A percentile compares a stretch with the other conserved stretches of the same genome.
Conservation (phyloP, 169 alveolate genomes). For the Plasmodium vinckei region DNA sequence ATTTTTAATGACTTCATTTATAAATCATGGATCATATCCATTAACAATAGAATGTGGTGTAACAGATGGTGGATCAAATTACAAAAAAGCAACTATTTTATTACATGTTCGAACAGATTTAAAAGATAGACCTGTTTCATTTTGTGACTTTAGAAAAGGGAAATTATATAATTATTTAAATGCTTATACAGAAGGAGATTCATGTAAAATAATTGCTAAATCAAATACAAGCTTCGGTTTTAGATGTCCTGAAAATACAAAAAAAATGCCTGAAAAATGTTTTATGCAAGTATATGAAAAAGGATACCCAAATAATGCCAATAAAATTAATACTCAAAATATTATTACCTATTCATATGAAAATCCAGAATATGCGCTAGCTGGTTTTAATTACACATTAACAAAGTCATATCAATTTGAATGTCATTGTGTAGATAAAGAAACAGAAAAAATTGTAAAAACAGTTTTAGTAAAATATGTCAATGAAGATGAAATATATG, state of each 20-base stretch:
- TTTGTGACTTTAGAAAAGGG: conserved; percentile 40
- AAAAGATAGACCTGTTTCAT: conserved; percentile 7
- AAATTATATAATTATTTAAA: conserved; percentile 25
- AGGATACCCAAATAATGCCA: background rate
- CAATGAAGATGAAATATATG: conserved; percentile 57
- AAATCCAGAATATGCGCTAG: conserved; percentile 17
- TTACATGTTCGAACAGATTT: conserved; percentile 22
- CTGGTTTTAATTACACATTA: conserved; percentile 25
- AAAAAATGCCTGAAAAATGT: conserved; percentile 41
- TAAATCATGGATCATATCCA: conserved; percentile 59
- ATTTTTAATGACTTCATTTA: conserved; percentile 37
- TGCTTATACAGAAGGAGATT: conserved; percentile 15
- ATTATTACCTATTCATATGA: conserved; percentile 19
- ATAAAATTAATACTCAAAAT: conserved; percentile 1
- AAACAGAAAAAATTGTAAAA: conserved; percentile 12
- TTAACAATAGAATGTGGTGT: conserved; percentile 32
- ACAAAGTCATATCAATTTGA: conserved; percentile 23
- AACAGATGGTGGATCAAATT: background rate
- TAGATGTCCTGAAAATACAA: conserved; percentile 31
- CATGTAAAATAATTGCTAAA: conserved; percentile 17
- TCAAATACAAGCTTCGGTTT: conserved; percentile 41
- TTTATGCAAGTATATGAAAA: conserved; percentile 22
- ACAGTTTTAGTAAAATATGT: conserved; percentile 31
- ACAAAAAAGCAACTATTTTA: conserved; percentile 18
- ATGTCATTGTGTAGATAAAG: conserved; percentile 32